phyloP scores from a whole-genome alignment of 208 protist species.

The Crithidia sp. region DNA sequence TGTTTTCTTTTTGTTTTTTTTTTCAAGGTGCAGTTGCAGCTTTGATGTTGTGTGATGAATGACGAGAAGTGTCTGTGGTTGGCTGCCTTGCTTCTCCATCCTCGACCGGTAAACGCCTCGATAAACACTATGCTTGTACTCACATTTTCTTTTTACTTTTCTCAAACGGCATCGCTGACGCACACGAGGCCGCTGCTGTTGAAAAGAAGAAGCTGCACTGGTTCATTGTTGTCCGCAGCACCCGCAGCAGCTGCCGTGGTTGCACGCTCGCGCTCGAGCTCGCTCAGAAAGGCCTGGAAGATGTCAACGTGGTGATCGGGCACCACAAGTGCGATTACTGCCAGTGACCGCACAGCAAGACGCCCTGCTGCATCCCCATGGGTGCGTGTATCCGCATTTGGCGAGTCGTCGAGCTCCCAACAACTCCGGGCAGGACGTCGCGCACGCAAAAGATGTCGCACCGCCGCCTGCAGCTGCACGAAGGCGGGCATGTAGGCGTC shows the following conservation, averaged over 20 bases:
- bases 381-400: background rate
- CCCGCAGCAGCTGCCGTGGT: background rate
- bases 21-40: too few relatives aligned
- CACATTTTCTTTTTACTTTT: background rate
- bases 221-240: background rate
- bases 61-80: too few relatives aligned
- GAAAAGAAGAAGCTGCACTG: conserved; percentile 30
- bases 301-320: conserved; percentile 36
- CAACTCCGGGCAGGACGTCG: conserved; percentile 2
- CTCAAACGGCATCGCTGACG: conserved; percentile 1
- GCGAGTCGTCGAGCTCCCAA: background rate
- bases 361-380: background rate
- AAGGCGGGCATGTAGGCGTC: conserved; percentile 53
- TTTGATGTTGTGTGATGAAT: too few relatives aligned
- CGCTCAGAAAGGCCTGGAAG: conserved; percentile 34
- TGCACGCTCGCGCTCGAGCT: conserved; percentile 11
- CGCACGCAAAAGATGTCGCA: conserved; percentile 46
- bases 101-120: too few relatives aligned
- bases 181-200: conserved; percentile 19
- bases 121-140: background rate
- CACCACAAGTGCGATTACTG: conserved; percentile 41
- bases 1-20: too few relatives aligned
- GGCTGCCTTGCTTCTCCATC: background rate
- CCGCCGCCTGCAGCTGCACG: conserved; percentile 56
- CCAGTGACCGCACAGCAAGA: conserved; percentile 9